phyloP scores from a whole-genome alignment of 176 grass and related monocot genomes.

The Tuctoria greenei region DNA sequence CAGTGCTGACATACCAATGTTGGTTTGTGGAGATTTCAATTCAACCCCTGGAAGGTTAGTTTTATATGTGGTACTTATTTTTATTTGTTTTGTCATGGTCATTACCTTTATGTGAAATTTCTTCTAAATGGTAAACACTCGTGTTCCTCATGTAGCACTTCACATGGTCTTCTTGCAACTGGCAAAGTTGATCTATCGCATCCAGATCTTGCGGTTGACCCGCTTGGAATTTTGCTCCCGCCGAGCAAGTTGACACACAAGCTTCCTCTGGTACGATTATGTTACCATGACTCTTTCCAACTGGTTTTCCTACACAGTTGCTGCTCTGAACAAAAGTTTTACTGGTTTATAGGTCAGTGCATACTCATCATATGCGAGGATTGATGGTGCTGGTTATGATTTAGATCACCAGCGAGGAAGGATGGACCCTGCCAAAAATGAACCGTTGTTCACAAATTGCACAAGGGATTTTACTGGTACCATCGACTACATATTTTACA shows the following conservation, averaged over 20 bases:
- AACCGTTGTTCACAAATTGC: slow-evolving; percentile 88
- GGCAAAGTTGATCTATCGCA: slow-evolving; percentile 81
- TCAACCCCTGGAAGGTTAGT: slow-evolving; percentile 75
- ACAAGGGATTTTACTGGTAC: slow-evolving; percentile 87
- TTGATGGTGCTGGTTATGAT: slow-evolving; percentile 47
- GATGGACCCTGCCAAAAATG: slow-evolving; percentile 73
- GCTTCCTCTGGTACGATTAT: slow-evolving; percentile 73
- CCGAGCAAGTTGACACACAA: slow-evolving; percentile 81
- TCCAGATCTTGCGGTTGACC: slow-evolving; percentile 75
- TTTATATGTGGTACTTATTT: slow-evolving; percentile 8
- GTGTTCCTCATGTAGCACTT: slow-evolving; percentile 51
- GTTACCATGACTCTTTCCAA: neutral
- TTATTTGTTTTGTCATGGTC: neutral
- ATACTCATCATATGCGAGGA: slow-evolving; percentile 84
- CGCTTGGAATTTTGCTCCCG: slow-evolving; percentile 69
- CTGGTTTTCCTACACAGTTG: slow-evolving; percentile 10
- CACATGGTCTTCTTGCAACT: slow-evolving; percentile 75
- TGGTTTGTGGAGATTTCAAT: slow-evolving; percentile 97
- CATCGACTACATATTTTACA: slow-evolving; percentile 91
- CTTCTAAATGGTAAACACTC: slow-evolving; percentile 13
- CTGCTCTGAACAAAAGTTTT: slow-evolving; percentile 26
- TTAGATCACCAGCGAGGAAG: slow-evolving; percentile 72
- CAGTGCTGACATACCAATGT: slow-evolving; percentile 92
- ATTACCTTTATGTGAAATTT: slow-evolving; percentile 16
- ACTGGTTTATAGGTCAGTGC: slow-evolving; percentile 73